These are phyloP conservation scores for Ophiostoma novo-ulmi DNA, from an alignment of 2,329 filamentous ascomycete genomes.

Conservation along the genomic window DNA sequence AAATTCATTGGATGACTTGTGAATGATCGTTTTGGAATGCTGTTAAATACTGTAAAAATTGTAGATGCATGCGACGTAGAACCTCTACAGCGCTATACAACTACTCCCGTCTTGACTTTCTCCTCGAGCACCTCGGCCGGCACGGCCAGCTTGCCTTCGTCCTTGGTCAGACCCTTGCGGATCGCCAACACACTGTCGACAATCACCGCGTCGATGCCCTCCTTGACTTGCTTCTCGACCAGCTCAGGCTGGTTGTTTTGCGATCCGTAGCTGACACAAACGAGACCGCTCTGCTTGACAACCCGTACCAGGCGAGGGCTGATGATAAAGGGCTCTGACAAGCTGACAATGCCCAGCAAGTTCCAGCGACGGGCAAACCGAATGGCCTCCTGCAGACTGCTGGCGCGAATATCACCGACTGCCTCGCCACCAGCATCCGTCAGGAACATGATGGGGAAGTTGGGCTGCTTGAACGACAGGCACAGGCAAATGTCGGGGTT, in stretches of 20 bases:
- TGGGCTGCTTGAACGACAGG: constrained; percentile 93
- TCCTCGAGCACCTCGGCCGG: not conserved
- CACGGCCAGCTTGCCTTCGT: constrained; percentile 22
- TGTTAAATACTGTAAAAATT: not conserved
- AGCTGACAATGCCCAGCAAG: constrained; percentile 80
- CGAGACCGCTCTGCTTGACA: constrained; percentile 87
- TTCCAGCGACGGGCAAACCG: constrained; percentile 95
- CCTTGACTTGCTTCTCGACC: constrained; percentile 85
- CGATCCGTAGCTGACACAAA: constrained; percentile 91
- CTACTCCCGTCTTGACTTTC: not conserved
- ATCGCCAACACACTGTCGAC: constrained; percentile 93
- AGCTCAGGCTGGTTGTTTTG: constrained; percentile 83
- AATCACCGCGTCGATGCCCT: constrained; percentile 96
- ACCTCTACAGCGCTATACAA: no score
- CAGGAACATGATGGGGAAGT: constrained; percentile 90
- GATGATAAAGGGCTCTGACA: constrained; percentile 82
- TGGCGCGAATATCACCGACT: constrained; percentile 85
- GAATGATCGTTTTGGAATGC: not conserved
- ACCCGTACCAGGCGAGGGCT: constrained; percentile 85
- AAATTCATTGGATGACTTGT: not conserved
- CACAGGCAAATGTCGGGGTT: constrained; percentile 95
- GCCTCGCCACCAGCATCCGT: constrained; percentile 77
- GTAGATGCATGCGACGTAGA: no score
- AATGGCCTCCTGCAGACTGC: constrained; percentile 89
- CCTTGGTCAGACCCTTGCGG: constrained; percentile 71